Conservation (phyloP, 2,329 filamentous ascomycete genomes). For the Aspergillus flavus region DNA sequence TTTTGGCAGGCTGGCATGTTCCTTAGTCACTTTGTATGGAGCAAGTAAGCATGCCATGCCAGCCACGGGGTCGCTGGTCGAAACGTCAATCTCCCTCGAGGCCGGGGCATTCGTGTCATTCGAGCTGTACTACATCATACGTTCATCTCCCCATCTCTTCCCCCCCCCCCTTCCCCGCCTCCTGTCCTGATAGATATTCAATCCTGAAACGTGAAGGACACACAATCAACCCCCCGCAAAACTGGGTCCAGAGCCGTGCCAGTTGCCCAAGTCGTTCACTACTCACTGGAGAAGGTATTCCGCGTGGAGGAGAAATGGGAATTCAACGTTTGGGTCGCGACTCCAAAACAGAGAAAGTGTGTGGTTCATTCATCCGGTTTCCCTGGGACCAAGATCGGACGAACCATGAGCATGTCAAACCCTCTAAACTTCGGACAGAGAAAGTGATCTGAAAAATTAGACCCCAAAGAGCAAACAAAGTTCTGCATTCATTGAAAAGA, state of each 20-base stretch:
- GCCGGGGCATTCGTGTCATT: background rate
- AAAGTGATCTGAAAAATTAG: background rate
- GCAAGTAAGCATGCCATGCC: background rate
- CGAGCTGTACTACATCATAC: slow-evolving; percentile 3
- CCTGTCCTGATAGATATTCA: background rate
- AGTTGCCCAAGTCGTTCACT: background rate
- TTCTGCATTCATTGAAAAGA: background rate
- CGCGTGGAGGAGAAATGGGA: background rate
- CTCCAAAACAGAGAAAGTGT: background rate
- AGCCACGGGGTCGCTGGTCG: background rate
- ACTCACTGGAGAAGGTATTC: background rate
- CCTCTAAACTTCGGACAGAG: background rate
- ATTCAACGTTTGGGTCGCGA: background rate
- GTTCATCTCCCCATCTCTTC: background rate
- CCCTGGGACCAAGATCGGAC: background rate
- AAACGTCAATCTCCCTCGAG: background rate
- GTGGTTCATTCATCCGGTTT: background rate
- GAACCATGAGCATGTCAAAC: background rate
- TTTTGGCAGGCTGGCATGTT: background rate
- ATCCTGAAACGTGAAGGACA: background rate
- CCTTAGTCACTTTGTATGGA: background rate
- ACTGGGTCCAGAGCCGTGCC: background rate
- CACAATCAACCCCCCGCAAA: background rate
- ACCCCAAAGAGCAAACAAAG: background rate
- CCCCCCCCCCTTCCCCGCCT: background rate